These are phyloP conservation scores for Nadsonia commutata DNA, from an alignment of 1,139 yeast genomes.

Conservation along the genomic window DNA sequence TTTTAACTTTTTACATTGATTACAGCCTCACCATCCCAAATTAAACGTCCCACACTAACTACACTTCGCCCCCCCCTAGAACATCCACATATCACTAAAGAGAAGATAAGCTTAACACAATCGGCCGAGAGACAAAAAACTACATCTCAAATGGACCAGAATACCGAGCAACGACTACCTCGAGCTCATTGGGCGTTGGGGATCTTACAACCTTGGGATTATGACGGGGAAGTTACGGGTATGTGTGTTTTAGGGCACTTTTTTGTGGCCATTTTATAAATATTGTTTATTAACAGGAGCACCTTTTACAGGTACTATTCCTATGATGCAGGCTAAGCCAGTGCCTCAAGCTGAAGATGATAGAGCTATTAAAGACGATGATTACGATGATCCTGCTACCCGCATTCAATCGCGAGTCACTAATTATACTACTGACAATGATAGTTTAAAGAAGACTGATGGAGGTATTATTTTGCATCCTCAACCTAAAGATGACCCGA, in stretches of 20 bases:
- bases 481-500: conserved; percentile 62
- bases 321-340: conserved; percentile 4
- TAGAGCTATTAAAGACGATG: conserved; percentile 3
- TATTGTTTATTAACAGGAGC: conserved; percentile 10
- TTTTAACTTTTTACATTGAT: too few relatives aligned
- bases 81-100: too few relatives aligned
- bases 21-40: too few relatives aligned
- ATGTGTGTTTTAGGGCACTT: too few relatives aligned
- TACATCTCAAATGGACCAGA: too few relatives aligned
- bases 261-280: too few relatives aligned
- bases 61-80: too few relatives aligned
- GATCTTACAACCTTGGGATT: conserved; percentile 28
- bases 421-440: conserved; percentile 7
- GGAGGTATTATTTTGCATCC: conserved; percentile 51
- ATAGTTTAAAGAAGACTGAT: conserved; percentile 29
- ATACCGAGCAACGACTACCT: too few relatives aligned
- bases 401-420: neutral
- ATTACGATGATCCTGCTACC: conserved; percentile 5
- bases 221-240: conserved; percentile 31
- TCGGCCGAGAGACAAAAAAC: too few relatives aligned
- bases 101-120: too few relatives aligned
- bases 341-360: conserved; percentile 6
- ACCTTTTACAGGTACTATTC: neutral
- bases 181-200: conserved; percentile 21
- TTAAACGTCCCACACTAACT: too few relatives aligned